Conservation (phyloP, 2,329 filamentous ascomycete genomes). For the Davidsoniella neocaledoniae region DNA sequence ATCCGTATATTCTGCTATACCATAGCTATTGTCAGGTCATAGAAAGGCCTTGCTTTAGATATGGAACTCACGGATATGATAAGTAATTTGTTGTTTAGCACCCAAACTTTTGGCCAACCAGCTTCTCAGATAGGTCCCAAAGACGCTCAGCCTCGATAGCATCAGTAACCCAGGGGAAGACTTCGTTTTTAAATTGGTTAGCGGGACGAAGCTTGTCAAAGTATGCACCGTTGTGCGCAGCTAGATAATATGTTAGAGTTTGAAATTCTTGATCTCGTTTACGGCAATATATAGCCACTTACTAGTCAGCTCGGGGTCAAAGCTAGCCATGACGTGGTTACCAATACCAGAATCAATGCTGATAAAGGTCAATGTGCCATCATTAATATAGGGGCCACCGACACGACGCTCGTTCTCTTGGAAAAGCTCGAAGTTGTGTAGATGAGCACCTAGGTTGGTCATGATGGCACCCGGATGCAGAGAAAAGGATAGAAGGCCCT, state of each 20-base stretch:
- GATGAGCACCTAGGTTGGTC: constrained; percentile 10
- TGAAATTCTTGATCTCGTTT: neutral
- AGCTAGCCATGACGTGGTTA: neutral
- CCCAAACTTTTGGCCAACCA: constrained; percentile 8
- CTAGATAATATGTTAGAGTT: neutral
- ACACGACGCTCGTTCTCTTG: no score
- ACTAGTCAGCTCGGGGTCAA: neutral
- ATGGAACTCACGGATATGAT: neutral
- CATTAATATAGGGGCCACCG: neutral
- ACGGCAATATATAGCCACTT: neutral
- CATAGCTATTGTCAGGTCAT: constrained; percentile 1
- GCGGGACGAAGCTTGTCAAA: neutral
- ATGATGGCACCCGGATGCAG: constrained; percentile 15
- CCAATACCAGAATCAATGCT: neutral
- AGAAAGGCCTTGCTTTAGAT: neutral
- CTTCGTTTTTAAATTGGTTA: neutral
- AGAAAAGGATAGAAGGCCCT: constrained; percentile 4
- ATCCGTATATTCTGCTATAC: constrained; percentile 9
- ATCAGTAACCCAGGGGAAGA: constrained; percentile 7
- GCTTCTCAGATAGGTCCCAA: constrained; percentile 13
- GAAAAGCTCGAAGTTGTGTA: neutral
- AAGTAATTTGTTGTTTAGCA: neutral
- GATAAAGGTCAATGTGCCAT: neutral
- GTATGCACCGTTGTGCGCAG: neutral
- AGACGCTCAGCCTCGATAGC: constrained; percentile 13